Base-by-base conservation (phyloP, 352 stramenopile species). In the Globisporangium barbulae region DNA sequence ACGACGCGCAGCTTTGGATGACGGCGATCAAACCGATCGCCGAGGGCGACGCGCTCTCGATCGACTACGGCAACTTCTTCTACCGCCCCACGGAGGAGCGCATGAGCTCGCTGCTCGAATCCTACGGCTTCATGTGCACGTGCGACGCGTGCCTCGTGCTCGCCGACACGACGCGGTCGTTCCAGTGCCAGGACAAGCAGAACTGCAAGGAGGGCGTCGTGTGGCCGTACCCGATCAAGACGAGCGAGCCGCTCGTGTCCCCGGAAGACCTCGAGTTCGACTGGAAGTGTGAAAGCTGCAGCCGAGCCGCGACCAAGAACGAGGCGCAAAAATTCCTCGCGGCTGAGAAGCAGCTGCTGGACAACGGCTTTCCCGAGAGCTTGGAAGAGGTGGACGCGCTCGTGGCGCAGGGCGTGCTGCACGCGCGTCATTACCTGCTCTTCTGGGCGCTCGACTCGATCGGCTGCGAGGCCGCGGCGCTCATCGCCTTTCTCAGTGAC, bases 21-120 rank as follows among this genome's bases (percentile, higher is more conserved):
- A 91, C 81, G 3, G 81, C 84, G 52, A 89, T 90, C 63, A 72
- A 77, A n/a, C 70, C 75, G 19, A 86, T 93, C 22, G 75, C 70
- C 12, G 72, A 72, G 6, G 79, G 81, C 55, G 77, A 90, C 53
- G 73, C 78, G 31, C 69, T 93, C 25, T 90, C 84, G 28, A 89
- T 93, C 56, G 84, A 93, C 70, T 90, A 89, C 53, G 82, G 79
- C 58, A 89, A 91, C 63, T 89, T 90, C 57, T 90, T 90, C 63
- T 93, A 89, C 71, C 78, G 80, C 2, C 79, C 81, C 8, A 88
- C 74, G 12, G 71, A 70, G 0, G 84, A 93, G 64, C 80, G 84
- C 15, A 71, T 81, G 52, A 71, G 67, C 19, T 83, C 76, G 50
- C 68, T 93, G 45, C 56, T 80, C 39, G 76, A 88, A 59, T 81